A percentile compares a stretch with the other conserved stretches of the same genome.
Evolutionary conservation across 1,139 yeast genomes (phyloP).

Genomic region (Geotrichum siamense): DNA sequence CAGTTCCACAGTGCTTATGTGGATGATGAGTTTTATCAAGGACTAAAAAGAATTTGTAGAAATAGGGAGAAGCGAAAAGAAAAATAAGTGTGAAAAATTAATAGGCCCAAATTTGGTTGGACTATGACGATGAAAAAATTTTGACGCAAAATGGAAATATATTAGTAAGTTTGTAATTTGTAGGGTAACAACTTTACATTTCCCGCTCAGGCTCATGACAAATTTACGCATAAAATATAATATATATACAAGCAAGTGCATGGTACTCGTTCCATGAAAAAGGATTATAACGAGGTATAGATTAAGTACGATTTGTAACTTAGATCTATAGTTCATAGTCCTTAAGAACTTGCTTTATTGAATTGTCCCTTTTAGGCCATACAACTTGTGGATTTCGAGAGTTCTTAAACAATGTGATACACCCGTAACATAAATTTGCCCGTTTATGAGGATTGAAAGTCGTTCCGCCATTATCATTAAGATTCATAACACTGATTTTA

Average conservation of each 20-base stretch:
- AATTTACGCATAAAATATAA: background rate
- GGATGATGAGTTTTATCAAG: background rate
- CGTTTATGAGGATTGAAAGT: conserved; percentile 9
- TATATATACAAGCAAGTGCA: too few species aligned
- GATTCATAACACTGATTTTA: conserved; percentile 60
- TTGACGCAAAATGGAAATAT: background rate
- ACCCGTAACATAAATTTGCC: conserved; percentile 62
- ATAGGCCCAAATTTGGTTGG: too few species aligned
- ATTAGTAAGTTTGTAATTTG: too few species aligned
- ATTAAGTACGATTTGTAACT: too few species aligned
- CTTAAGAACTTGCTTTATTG: conserved; percentile 19
- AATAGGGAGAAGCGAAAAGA: conserved; percentile 1
- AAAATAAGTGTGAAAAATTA: too few species aligned
- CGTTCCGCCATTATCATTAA: conserved; percentile 22
- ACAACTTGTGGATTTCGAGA: conserved; percentile 19
- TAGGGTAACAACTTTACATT: too few species aligned
- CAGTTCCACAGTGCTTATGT: too few species aligned
- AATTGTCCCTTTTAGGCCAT: conserved; percentile 22
- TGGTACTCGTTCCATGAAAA: too few species aligned
- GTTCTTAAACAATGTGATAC: conserved; percentile 49
- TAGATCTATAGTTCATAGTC: conserved; percentile 20
- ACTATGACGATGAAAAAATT: conserved; percentile 4
- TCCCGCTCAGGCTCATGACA: background rate
- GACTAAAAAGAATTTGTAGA: background rate
- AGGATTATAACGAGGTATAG: too few species aligned